These are phyloP conservation scores for Harringtonia lauricola DNA, from an alignment of 2,329 filamentous ascomycete genomes.

Conservation along the genomic window DNA sequence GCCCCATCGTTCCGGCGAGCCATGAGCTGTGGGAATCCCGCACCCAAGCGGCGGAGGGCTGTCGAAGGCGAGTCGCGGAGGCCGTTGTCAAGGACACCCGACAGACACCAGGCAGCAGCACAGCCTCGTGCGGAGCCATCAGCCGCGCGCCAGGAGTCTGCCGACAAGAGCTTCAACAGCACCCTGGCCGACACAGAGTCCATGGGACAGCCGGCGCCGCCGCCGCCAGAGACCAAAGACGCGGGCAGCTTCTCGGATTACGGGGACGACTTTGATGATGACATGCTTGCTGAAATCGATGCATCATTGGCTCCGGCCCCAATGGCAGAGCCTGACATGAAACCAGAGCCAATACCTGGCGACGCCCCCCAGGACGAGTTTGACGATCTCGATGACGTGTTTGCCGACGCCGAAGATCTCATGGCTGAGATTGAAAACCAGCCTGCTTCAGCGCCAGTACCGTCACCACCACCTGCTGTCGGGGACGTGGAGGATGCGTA, in stretches of 20 bases:
- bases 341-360: background rate
- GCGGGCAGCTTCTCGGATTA: constrained; percentile 32
- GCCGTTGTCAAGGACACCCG: no score
- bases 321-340: background rate
- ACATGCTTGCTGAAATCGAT: constrained; percentile 44
- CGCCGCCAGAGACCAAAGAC: constrained; percentile 1
- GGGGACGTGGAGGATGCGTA: constrained; percentile 32
- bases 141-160: background rate
- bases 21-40: constrained; percentile 58
- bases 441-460: constrained; percentile 8
- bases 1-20: constrained; percentile 40
- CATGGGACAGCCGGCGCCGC: background rate
- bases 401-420: constrained; percentile 34
- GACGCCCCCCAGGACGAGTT: no score
- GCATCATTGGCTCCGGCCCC: constrained; percentile 21
- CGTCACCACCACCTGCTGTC: constrained; percentile 5
- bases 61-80: background rate
- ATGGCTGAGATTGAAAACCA: constrained; percentile 22
- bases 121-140: background rate
- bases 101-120: background rate
- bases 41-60: constrained; percentile 56
- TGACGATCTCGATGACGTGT: constrained; percentile 45
- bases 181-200: constrained; percentile 3
- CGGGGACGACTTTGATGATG: constrained; percentile 43
- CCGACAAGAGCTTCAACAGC: background rate